Evolutionary conservation across 1,139 yeast genomes (phyloP), one percentile per base, ranked within the genome.

Genomic region (Diutina ranongensis): DNA sequence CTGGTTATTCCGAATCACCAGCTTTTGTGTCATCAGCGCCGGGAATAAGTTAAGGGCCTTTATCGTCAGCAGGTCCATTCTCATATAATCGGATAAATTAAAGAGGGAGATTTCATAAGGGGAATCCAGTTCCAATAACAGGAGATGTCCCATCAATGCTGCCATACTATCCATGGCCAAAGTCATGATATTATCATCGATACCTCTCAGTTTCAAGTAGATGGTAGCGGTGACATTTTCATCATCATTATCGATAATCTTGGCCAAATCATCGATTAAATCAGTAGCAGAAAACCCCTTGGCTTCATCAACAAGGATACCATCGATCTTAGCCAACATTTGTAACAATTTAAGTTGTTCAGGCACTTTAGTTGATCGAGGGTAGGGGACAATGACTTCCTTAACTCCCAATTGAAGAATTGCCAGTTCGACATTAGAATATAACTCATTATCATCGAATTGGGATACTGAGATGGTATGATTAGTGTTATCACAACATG

Each of bases 361-460:
- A 12, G 42, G 42, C 21, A 38, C 42, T 21, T 22, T 38, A 16
- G 42, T 38, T 12, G 19, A 12, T 3, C 42, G 42, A 20, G 25
- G 32, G 22, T 72, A 65, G 3, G 83, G 83, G 7, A 87, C 58
- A 9, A 92, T 62, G 44, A 88, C 82, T 57, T 92, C 98, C 55
- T 84, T 85, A 4, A 88, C 86, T 20, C 95, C 96, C 35, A 88
- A 66, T 60, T 92, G 98, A 52, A 92, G 83, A 48, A 89, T 62
- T 46, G 87, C 71, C 48, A 94, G 81, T 58, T 92, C 97, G 51
- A 89, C 64, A 57, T 89, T 89, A 2, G 95, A 82, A 55, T 75
- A 88, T 12, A 87, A 69, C 45, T 92, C 97, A 55, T 86, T 88
- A 59, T 92, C 98, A 7, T 76, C 76, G 53, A 89, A 86, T 58